phyloP scores from a whole-genome alignment of 768 basidiomycete species.

The Tricholoma flavovirens region DNA sequence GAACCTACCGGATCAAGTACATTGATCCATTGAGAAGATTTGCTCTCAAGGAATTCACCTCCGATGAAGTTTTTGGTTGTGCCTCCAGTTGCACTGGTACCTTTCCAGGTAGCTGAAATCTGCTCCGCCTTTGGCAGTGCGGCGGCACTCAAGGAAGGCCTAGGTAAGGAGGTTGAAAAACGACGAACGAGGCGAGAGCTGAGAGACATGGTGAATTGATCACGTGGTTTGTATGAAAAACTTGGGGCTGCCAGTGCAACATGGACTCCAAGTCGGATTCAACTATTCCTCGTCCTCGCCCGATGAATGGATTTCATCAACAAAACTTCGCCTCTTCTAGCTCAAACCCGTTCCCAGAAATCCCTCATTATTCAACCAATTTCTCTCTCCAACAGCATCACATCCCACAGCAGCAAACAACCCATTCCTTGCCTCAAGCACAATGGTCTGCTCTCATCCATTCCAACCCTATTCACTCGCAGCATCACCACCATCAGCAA shows the following conservation, averaged over 20 bases:
- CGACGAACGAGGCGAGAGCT: conserved; percentile 19
- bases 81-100: conserved; percentile 80
- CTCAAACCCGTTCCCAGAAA: conserved; percentile 26
- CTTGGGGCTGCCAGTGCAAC: no score
- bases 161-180: conserved; percentile 43
- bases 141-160: conserved; percentile 43
- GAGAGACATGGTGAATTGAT: conserved; percentile 27
- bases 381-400: background rate
- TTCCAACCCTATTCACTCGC: conserved; percentile 10
- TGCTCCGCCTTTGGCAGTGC: conserved; percentile 62
- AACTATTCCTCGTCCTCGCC: conserved; percentile 13
- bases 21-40: conserved; percentile 74
- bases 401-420: background rate
- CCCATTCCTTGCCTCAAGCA: background rate
- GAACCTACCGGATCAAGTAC: conserved; percentile 79
- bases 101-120: conserved; percentile 75
- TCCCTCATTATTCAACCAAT: conserved; percentile 5
- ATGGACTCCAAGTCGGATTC: no score
- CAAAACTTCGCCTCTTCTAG: conserved; percentile 30
- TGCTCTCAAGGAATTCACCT: conserved; percentile 85
- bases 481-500: conserved; percentile 21
- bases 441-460: background rate
- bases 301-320: conserved; percentile 26
- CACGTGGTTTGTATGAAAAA: conserved; percentile 14
- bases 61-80: conserved; percentile 90